Conservation (phyloP, 2,329 filamentous ascomycete species). For the Blastomyces emzantsi region DNA sequence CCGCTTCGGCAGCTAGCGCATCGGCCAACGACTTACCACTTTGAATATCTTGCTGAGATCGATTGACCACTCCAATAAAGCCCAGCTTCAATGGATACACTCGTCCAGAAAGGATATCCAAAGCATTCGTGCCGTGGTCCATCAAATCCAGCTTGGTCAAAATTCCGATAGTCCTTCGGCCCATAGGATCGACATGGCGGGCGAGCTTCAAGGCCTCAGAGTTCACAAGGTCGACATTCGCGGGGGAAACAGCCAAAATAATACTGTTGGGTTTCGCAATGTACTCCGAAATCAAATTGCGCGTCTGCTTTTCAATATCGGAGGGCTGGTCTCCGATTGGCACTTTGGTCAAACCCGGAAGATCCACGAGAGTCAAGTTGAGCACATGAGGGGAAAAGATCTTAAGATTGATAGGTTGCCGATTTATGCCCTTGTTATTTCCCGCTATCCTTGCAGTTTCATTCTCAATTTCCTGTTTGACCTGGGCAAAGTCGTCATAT, state of each 20-base stretch:
- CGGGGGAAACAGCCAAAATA: slow-evolving; percentile 89
- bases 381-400: slow-evolving; percentile 96
- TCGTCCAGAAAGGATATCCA: slow-evolving; percentile 93
- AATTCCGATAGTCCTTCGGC: slow-evolving; percentile 89
- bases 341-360: slow-evolving; percentile 94
- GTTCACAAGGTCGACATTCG: slow-evolving; percentile 97
- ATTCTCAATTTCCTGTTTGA: slow-evolving; percentile 93
- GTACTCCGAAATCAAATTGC: slow-evolving; percentile 93
- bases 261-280: slow-evolving; percentile 99
- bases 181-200: slow-evolving; percentile 90
- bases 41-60: slow-evolving; percentile 96
- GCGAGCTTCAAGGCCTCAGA: slow-evolving; percentile 96
- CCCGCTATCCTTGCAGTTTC: slow-evolving; percentile 92
- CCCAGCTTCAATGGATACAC: slow-evolving; percentile 96
- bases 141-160: slow-evolving; percentile 96
- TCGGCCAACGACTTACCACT: slow-evolving; percentile 91
- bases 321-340: slow-evolving; percentile 95
- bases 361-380: slow-evolving; percentile 89
- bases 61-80: slow-evolving; percentile 96
- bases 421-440: slow-evolving; percentile 96
- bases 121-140: slow-evolving; percentile 96
- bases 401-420: slow-evolving; percentile 95
- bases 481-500: slow-evolving; percentile 85
- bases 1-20: slow-evolving; percentile 76
- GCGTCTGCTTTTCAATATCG: slow-evolving; percentile 97